Evolutionary conservation across 2,329 filamentous ascomycete genomes (phyloP).

Genomic region (Monosporascus ibericus): DNA sequence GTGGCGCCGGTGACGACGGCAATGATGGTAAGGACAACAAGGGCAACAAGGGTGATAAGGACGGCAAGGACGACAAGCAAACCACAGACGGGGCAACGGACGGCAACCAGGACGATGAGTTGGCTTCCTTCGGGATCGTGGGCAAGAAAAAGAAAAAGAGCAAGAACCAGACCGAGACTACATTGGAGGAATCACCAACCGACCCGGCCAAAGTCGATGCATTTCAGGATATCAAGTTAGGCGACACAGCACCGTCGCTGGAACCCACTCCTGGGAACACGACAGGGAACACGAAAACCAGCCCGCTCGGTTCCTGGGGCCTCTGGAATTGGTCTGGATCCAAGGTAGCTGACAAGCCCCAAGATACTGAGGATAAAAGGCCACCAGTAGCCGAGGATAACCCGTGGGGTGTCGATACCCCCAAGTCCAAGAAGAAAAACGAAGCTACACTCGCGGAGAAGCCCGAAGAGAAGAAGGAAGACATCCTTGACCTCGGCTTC

Average conservation of each 20-base stretch:
- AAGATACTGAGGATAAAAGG: slow-evolving; percentile 32
- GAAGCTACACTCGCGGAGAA: slow-evolving; percentile 31
- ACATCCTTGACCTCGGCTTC: slow-evolving; percentile 21
- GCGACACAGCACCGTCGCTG: slow-evolving; percentile 51
- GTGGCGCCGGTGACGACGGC: slow-evolving; percentile 27
- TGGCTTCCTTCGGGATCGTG: slow-evolving; percentile 39
- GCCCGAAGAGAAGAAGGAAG: slow-evolving; percentile 25
- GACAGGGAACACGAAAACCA: slow-evolving; percentile 32
- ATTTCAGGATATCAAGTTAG: slow-evolving; percentile 66
- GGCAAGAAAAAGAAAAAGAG: slow-evolving; percentile 52
- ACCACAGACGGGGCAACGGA: slow-evolving; percentile 34
- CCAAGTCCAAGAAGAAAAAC: slow-evolving; percentile 48
- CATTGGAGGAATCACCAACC: slow-evolving; percentile 26
- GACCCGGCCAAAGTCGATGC: slow-evolving; percentile 36
- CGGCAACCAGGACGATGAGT: slow-evolving; percentile 43
- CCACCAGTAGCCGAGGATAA: slow-evolving; percentile 37
- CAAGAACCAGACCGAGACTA: slow-evolving; percentile 35
- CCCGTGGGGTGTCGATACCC: slow-evolving; percentile 41
- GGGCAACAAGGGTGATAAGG: slow-evolving; percentile 20
- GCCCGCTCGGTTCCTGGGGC: slow-evolving; percentile 51
- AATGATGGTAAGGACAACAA: slow-evolving; percentile 29
- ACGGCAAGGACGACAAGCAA: slow-evolving; percentile 26
- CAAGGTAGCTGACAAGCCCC: slow-evolving; percentile 25
- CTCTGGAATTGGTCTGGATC: slow-evolving; percentile 37
- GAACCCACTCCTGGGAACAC: slow-evolving; percentile 48